Base-by-base conservation (phyloP, 2,329 filamentous ascomycete genomes). In the Exophiala oligosperma region DNA sequence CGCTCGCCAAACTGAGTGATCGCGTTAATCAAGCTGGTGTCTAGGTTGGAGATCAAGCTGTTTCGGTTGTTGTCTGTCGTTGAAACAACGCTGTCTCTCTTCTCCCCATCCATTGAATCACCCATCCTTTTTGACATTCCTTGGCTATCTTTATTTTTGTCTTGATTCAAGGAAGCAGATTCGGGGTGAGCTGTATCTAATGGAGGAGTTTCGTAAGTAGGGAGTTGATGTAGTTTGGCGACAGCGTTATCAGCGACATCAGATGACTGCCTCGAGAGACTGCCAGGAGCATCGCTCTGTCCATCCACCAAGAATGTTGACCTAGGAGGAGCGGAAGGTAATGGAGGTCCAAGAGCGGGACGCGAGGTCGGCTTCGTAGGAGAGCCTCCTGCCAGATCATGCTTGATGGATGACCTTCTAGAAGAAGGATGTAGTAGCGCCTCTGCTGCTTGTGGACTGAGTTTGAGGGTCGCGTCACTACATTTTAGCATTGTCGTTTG, bases 11-110 rank as follows among this genome's bases (percentile, higher is more conserved):
- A 60, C 23, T 54, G 55, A 11, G 57, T 54, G 17, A 66, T 63
- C 26, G 54, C 58, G n/a, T 58, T 49, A 24, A 66, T 38, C 29
- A 66, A 46, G 24, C 43, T 52, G 7, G 57, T 60, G 46, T 66
- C 59, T n/a, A 66, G 37, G 9, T 57, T 56, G 21, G 59, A 58
- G 12, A 62, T 29, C n/a, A 65, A 44, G 41, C 63, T 63, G 24
- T 49, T 49, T 21, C 56, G 58, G 28, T 37, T 28, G 35, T 49
- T 26, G 8, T 52, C 49, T 38, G 11, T 17, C 7, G 17, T 38
- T 28, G 47, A 44, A 23, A 29, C 17, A 32, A 44, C n/a, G 24
- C 47, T 52, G 26, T 52, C 47, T 26, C 47, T 44, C 37, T 56
- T 50, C 14, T 21, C 47, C 7, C 24, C 41, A 8, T 12, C 37